A percentile compares a stretch with the other conserved stretches of the same genome.
These are phyloP conservation scores for Chalciporus sphaerocephalus DNA, from an alignment of 768 basidiomycete genomes.

Conservation along the genomic window DNA sequence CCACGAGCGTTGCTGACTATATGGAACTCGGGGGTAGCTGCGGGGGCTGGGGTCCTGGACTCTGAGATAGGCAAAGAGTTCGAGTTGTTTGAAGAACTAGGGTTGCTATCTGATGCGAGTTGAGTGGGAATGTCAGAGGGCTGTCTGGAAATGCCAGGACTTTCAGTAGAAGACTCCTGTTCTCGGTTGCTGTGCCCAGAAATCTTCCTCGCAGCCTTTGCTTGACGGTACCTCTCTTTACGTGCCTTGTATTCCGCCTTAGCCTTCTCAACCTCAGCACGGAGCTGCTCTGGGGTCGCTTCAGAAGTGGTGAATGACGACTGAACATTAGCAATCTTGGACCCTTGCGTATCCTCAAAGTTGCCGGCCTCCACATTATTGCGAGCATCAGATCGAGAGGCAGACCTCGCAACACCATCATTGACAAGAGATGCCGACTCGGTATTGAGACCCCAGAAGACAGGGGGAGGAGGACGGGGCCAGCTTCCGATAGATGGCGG, in stretches of 20 bases:
- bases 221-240: slow-evolving; percentile 65
- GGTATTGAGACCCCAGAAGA: slow-evolving; percentile 13
- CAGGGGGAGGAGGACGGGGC: slow-evolving; percentile 25
- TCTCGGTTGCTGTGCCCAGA: slow-evolving; percentile 29
- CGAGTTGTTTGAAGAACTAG: slow-evolving; percentile 1
- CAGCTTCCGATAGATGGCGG: slow-evolving; percentile 16
- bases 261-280: slow-evolving; percentile 54
- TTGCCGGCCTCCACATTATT: background rate
- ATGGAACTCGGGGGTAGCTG: slow-evolving; percentile 29
- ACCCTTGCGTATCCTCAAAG: background rate
- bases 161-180: slow-evolving; percentile 23
- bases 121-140: slow-evolving; percentile 18
- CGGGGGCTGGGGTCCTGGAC: slow-evolving; percentile 14
- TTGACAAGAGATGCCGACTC: background rate
- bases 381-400: background rate
- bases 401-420: slow-evolving; percentile 9
- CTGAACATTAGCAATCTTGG: background rate
- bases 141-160: slow-evolving; percentile 25
- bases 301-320: background rate
- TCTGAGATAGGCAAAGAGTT: slow-evolving; percentile 9
- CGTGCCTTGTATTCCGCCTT: slow-evolving; percentile 63
- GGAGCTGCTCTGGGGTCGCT: slow-evolving; percentile 23
- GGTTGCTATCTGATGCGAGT: slow-evolving; percentile 1
- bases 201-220: slow-evolving; percentile 47
- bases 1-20: slow-evolving; percentile 62